Evolutionary conservation across 2,329 filamentous ascomycete species (phyloP).

Genomic region (Aspergillus transmontanensis): DNA sequence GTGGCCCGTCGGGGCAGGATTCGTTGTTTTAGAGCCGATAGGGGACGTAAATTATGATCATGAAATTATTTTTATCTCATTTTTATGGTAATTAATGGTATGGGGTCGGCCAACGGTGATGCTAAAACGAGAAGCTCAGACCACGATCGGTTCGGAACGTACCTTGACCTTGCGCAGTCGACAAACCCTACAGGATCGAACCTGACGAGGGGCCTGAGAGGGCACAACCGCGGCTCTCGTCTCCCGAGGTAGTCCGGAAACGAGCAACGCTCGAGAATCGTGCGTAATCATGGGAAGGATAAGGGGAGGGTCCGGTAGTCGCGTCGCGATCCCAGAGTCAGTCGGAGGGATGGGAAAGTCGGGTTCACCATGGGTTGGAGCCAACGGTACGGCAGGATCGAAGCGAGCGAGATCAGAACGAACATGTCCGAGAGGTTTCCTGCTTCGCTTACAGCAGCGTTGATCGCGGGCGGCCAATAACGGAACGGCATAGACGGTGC

Average conservation of each 20-base stretch:
- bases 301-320: slow-evolving; percentile 10
- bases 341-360: slow-evolving; percentile 3
- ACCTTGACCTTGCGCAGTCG: slow-evolving; percentile 44
- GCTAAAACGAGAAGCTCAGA: not conserved
- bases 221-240: slow-evolving; percentile 23
- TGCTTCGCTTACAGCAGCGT: slow-evolving; percentile 19
- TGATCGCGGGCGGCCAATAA: slow-evolving; percentile 7
- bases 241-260: slow-evolving; percentile 17
- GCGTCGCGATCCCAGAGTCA: slow-evolving; percentile 3
- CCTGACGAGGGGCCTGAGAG: slow-evolving; percentile 32
- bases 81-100: not conserved
- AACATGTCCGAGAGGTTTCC: slow-evolving; percentile 33
- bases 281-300: slow-evolving; percentile 24
- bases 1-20: not conserved
- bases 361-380: slow-evolving; percentile 18
- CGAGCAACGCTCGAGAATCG: slow-evolving; percentile 24
- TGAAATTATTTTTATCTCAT: not conserved
- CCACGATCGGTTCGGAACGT: slow-evolving; percentile 19
- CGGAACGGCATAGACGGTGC: not conserved
- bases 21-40: not conserved
- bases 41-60: not conserved
- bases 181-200: slow-evolving; percentile 42
- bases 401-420: slow-evolving; percentile 32
- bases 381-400: slow-evolving; percentile 33
- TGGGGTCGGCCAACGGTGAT: not conserved